Evolutionary conservation across 371 early-diverging fungal species (phyloP).

Genomic region (Mucor mucedo): DNA sequence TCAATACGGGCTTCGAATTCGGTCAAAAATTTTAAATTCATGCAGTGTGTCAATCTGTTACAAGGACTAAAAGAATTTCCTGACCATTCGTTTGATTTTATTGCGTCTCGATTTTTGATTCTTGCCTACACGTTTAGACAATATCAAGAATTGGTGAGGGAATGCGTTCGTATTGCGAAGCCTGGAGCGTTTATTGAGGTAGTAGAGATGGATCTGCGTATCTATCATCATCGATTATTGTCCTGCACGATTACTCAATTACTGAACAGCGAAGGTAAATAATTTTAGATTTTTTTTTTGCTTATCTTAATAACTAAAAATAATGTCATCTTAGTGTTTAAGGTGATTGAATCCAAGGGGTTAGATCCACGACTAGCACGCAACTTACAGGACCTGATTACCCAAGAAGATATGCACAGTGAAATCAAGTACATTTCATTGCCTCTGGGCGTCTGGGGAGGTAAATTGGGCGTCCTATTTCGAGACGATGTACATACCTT

Average conservation of each 20-base stretch:
- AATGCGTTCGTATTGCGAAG: slow-evolving; percentile 41
- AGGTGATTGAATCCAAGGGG: slow-evolving; percentile 31
- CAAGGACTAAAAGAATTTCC: slow-evolving; percentile 34
- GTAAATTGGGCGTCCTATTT: slow-evolving; percentile 49
- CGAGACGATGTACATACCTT: slow-evolving; percentile 43
- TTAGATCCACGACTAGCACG: slow-evolving; percentile 47
- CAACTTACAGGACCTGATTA: slow-evolving; percentile 36
- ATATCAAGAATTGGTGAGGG: slow-evolving; percentile 39
- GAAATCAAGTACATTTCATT: slow-evolving; percentile 45
- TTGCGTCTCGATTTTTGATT: slow-evolving; percentile 39
- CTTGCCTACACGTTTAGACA: slow-evolving; percentile 28
- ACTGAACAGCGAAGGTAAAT: slow-evolving; percentile 47
- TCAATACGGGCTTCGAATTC: slow-evolving; percentile 19
- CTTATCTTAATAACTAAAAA: not conserved
- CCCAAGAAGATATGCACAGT: not conserved
- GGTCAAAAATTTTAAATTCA: slow-evolving; percentile 36
- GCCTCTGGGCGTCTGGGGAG: slow-evolving; percentile 54
- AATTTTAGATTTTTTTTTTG: not conserved
- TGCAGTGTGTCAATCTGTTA: slow-evolving; percentile 25
- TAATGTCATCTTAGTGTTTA: slow-evolving; percentile 32
- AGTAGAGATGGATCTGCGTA: slow-evolving; percentile 50
- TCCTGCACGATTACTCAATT: slow-evolving; percentile 31
- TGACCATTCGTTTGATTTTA: slow-evolving; percentile 43
- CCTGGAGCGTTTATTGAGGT: slow-evolving; percentile 43
- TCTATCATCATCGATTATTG: slow-evolving; percentile 35